These are phyloP conservation scores for Clathrospora elynae DNA, from an alignment of 2,329 filamentous ascomycete genomes.

Conservation along the genomic window DNA sequence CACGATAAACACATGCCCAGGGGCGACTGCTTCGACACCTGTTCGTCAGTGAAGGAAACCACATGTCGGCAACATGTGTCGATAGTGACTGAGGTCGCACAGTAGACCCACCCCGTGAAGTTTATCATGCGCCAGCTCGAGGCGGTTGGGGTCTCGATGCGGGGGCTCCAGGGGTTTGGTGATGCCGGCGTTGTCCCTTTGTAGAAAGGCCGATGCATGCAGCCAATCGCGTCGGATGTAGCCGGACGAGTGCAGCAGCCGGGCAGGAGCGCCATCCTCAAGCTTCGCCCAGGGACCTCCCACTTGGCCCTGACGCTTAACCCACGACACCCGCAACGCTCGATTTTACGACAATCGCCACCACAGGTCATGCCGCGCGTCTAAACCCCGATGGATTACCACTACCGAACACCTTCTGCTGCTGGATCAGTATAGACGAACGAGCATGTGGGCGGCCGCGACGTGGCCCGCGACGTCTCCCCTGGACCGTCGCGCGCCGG, in stretches of 20 bases:
- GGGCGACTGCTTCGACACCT: too few species aligned
- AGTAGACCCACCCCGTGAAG: too few species aligned
- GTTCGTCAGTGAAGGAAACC: too few species aligned
- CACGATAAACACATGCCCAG: too few species aligned
- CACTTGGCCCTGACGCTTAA: slow-evolving; percentile 34
- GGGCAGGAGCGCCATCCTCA: slow-evolving; percentile 16
- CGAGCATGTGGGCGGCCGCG: slow-evolving; percentile 39
- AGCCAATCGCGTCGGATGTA: slow-evolving; percentile 8
- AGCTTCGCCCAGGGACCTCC: slow-evolving; percentile 28
- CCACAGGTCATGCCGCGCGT: slow-evolving; percentile 23
- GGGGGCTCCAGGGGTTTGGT: slow-evolving; percentile 4
- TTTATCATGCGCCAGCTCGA: too few species aligned
- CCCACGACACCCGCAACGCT: slow-evolving; percentile 15
- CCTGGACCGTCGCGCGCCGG: slow-evolving; percentile 29
- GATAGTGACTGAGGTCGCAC: too few species aligned
- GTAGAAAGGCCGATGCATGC: slow-evolving; percentile 8
- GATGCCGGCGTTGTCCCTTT: slow-evolving; percentile 9
- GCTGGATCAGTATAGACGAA: slow-evolving; percentile 44
- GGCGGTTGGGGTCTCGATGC: background rate
- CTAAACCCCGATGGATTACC: slow-evolving; percentile 38
- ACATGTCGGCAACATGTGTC: too few species aligned
- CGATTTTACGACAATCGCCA: slow-evolving; percentile 11
- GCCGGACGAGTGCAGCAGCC: slow-evolving; percentile 1
- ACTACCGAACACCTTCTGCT: slow-evolving; percentile 30
- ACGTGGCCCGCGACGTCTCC: slow-evolving; percentile 31